Evolutionary conservation across 2,329 filamentous ascomycete species (phyloP), one percentile per base, ranked within the genome.

Genomic region (Cercospora brassicicola): DNA sequence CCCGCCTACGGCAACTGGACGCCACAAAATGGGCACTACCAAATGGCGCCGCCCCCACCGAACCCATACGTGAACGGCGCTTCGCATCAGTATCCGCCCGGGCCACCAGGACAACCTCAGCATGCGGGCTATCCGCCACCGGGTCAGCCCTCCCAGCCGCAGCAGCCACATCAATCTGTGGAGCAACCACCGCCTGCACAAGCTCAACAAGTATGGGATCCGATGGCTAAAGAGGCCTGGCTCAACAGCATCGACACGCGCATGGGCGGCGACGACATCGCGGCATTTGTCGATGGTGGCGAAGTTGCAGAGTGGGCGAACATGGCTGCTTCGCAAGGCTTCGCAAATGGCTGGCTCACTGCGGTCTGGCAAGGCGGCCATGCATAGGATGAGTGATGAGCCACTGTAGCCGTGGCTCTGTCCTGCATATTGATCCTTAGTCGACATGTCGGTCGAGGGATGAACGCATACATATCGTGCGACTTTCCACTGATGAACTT

Each of bases 191-290:
- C 33, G 18, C 64, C 55, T 18, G 55, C 62, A 53, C 64, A 48
- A 11, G 66, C 71, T 66, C 65, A 71, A 45, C 68, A 68, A 53
- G 55, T 69, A 7, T 74, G 75, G 75, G 72, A 74, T 63, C 67
- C 72, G 5, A 69, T 70, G 45, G 70, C 74, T 26, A 76, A 77
- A 56, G 77, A 80, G 31, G 70, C 73, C 1, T 81, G 79, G 79
- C 70, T 79, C 2, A 74, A 75, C 63, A 77, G 73, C 15, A 67
- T 81, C 42, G 76, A 81, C 18, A 79, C 77, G 7, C 70, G 75
- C 1, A 76, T 81, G 45, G 77, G 78, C 10, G 79, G 78, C n/a
- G 79, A 81, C 64, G 79, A 81, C 66, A 71, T 81, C 13, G 79
- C 79, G 8, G 79, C 79, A 5, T 81, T 81, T 67, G 78, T 79